Evolutionary conservation across 1,139 yeast species (phyloP).

Genomic region (Magnusiomyces ingens): DNA sequence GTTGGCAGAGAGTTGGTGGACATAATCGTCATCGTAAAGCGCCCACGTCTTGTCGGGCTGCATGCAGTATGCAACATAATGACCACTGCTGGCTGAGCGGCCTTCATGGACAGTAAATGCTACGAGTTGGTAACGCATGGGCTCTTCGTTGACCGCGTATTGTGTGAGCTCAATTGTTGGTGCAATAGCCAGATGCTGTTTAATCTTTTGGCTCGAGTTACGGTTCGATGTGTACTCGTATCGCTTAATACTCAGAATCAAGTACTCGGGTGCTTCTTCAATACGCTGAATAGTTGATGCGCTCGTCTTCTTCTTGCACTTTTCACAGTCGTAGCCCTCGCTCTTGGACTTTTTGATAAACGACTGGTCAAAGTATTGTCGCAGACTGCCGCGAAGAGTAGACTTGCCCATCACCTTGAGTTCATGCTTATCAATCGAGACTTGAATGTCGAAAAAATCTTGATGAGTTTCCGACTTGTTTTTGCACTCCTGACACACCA

Average conservation of each 20-base stretch:
- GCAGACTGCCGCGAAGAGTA: constrained; percentile 65
- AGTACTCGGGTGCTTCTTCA: constrained; percentile 78
- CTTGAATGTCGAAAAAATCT: constrained; percentile 86
- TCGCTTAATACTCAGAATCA: constrained; percentile 79
- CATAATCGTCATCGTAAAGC: constrained; percentile 87
- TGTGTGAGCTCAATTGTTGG: constrained; percentile 65
- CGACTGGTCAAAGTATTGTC: constrained; percentile 78
- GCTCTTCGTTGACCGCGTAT: constrained; percentile 42
- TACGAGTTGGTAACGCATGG: constrained; percentile 64
- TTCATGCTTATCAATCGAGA: constrained; percentile 35
- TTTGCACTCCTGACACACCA: constrained; percentile 73
- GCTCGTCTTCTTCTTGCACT: constrained; percentile 67
- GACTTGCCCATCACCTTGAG: constrained; percentile 48
- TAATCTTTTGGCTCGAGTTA: constrained; percentile 69
- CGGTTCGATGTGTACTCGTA: constrained; percentile 51
- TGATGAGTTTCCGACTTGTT: constrained; percentile 84
- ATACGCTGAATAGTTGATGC: constrained; percentile 74
- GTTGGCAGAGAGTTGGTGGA: constrained; percentile 66
- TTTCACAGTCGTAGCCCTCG: constrained; percentile 71
- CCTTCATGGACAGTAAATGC: constrained; percentile 94
- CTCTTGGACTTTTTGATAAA: constrained; percentile 62
- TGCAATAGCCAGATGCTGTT: constrained; percentile 78
- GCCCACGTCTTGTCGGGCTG: constrained; percentile 87
- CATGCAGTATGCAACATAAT: constrained; percentile 81
- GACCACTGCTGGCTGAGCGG: constrained; percentile 86